These are phyloP conservation scores for Melocanna baccifera DNA, from an alignment of 176 grass and related monocot species.

Conservation along the genomic window DNA sequence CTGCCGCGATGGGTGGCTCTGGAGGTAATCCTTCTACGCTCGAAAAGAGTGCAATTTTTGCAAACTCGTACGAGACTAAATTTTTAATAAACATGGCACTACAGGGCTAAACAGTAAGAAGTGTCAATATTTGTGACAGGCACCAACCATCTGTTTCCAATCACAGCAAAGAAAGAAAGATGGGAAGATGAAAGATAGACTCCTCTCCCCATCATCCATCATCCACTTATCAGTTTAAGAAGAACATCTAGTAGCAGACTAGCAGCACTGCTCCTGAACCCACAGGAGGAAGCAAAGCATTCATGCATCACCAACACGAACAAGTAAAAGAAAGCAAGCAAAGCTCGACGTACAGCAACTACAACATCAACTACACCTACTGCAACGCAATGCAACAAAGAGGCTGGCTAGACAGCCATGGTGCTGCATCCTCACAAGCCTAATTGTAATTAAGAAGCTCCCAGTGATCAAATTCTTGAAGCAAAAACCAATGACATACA, in stretches of 20 bases:
- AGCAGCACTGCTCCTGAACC: constrained; percentile 26
- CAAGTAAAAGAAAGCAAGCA: constrained; percentile 45
- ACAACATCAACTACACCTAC: constrained; percentile 48
- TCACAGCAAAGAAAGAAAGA: constrained; percentile 13
- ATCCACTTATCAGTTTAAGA: constrained; percentile 30
- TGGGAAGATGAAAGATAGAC: constrained; percentile 18
- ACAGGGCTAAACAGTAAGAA: no score
- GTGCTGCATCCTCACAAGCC: constrained; percentile 38
- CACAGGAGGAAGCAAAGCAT: constrained; percentile 34
- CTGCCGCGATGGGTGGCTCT: no score
- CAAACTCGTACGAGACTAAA: no score
- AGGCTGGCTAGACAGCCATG: constrained; percentile 23
- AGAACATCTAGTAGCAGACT: constrained; percentile 7
- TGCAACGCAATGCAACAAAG: constrained; percentile 36
- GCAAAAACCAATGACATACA: constrained; percentile 61
- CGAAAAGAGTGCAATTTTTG: no score
- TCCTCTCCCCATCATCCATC: constrained; percentile 16
- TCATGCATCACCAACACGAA: constrained; percentile 31
- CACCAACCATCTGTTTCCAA: constrained; percentile 15
- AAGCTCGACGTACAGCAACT: constrained; percentile 41
- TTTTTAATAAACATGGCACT: no score
- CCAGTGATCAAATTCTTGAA: constrained; percentile 36
- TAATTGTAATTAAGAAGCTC: constrained; percentile 38
- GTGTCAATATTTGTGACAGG: constrained; percentile 10
- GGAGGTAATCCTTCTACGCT: no score